These are phyloP conservation scores for Aureobasidium sp. DNA, from an alignment of 2,329 filamentous ascomycete genomes.

Conservation along the genomic window DNA sequence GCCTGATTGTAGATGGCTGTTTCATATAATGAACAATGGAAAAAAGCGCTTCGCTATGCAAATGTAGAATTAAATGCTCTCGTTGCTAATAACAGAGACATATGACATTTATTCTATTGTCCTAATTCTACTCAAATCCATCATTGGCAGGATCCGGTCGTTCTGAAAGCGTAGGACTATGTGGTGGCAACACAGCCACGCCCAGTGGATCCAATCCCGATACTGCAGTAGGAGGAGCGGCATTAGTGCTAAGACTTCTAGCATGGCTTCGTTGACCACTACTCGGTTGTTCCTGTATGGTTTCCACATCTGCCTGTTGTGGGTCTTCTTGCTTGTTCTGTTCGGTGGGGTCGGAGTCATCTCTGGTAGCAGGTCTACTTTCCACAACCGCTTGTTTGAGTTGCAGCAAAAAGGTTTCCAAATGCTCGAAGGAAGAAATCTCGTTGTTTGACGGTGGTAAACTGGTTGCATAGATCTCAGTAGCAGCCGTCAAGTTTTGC, in stretches of 20 bases:
- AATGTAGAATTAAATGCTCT: too few relatives aligned
- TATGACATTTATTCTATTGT: not conserved
- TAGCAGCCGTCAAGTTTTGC: conserved; percentile 65
- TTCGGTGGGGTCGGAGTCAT: conserved; percentile 33
- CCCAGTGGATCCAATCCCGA: conserved; percentile 28
- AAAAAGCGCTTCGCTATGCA: too few relatives aligned
- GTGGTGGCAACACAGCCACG: conserved; percentile 20
- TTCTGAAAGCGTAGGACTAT: not conserved
- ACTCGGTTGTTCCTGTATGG: conserved; percentile 24
- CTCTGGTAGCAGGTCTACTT: conserved; percentile 26
- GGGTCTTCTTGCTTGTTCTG: conserved; percentile 29
- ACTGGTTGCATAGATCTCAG: conserved; percentile 42
- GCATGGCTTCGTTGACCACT: conserved; percentile 32
- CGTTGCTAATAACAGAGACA: not conserved
- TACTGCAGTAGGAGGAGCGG: not conserved
- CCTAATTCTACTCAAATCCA: conserved; percentile 9
- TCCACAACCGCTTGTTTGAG: conserved; percentile 56
- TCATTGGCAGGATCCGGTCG: conserved; percentile 11
- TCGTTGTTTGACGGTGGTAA: conserved; percentile 23
- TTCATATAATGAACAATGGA: too few relatives aligned
- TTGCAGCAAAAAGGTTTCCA: conserved; percentile 58
- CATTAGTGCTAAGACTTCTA: conserved; percentile 36
- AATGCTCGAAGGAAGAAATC: conserved; percentile 38
- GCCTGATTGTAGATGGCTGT: too few relatives aligned
- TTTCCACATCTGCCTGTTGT: conserved; percentile 22